Conservation (phyloP, 768 basidiomycete species). For the Coprinopsis sp. region DNA sequence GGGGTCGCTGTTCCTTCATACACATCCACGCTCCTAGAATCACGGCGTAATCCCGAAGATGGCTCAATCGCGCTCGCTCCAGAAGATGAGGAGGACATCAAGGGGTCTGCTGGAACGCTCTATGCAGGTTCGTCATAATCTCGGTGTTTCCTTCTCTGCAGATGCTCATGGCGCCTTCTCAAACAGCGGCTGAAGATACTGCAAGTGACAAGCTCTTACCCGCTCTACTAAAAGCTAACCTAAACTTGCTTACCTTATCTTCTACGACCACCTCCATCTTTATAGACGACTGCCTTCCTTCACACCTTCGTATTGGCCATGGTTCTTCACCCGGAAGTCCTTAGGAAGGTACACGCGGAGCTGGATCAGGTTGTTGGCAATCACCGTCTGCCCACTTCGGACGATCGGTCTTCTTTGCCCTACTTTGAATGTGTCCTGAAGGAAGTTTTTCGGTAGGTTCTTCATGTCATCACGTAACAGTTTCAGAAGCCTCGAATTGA, state of each 20-base stretch:
- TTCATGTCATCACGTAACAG: not conserved
- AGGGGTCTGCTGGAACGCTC: conserved; percentile 51
- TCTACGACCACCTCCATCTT: too few relatives aligned
- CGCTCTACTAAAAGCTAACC: conserved; percentile 11
- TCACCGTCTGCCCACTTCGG: conserved; percentile 42
- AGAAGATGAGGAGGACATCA: conserved; percentile 50
- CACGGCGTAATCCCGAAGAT: conserved; percentile 29
- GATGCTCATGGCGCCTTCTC: not conserved
- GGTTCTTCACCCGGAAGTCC: conserved; percentile 47
- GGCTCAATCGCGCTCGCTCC: conserved; percentile 28
- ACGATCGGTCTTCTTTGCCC: conserved; percentile 39
- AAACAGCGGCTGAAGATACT: conserved; percentile 37
- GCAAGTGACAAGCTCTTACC: conserved; percentile 16
- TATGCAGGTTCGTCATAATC: conserved; percentile 36
- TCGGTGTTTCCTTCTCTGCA: not conserved
- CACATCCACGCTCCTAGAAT: conserved; percentile 40
- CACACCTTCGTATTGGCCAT: conserved; percentile 51
- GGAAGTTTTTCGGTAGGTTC: conserved; percentile 41
- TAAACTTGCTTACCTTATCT: conserved; percentile 14
- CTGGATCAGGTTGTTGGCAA: conserved; percentile 43
- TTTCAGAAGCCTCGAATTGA: not conserved
- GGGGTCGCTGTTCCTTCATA: conserved; percentile 42
- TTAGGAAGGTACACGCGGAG: conserved; percentile 46
- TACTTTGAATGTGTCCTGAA: conserved; percentile 45
- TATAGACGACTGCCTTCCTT: conserved; percentile 47